Evolutionary conservation across 2,329 filamentous ascomycete genomes (phyloP).

Genomic region (Colletotrichum plurivorum): DNA sequence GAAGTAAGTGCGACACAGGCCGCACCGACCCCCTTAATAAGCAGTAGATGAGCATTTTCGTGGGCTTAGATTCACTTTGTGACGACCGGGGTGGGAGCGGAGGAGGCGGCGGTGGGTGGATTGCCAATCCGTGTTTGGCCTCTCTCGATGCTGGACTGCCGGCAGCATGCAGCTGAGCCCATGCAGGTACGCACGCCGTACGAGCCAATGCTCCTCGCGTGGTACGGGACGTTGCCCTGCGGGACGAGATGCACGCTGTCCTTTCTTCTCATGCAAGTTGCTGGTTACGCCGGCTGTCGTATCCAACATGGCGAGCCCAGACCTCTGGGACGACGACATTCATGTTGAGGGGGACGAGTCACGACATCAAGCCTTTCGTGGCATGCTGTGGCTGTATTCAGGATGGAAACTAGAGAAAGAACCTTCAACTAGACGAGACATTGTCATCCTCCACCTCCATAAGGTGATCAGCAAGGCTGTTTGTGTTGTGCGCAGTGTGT

Average conservation of each 20-base stretch:
- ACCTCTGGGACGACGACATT: neutral
- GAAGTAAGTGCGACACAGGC: neutral
- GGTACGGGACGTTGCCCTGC: neutral
- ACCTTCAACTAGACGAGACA: neutral
- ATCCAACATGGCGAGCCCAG: neutral
- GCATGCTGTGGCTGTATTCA: neutral
- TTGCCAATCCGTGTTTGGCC: neutral
- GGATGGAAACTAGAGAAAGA: neutral
- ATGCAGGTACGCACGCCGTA: conserved; percentile 27
- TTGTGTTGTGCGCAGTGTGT: neutral
- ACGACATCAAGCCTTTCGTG: neutral
- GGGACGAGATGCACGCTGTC: neutral
- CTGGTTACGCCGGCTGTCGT: conserved; percentile 8
- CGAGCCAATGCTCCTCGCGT: neutral
- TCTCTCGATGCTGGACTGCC: neutral
- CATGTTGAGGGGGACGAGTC: neutral
- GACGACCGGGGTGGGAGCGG: neutral
- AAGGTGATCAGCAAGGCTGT: neutral
- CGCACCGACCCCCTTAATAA: conserved; percentile 13
- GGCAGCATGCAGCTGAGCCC: conserved; percentile 29
- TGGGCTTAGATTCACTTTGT: neutral
- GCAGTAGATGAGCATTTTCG: neutral
- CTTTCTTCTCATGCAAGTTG: conserved; percentile 8
- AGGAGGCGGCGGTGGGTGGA: neutral
- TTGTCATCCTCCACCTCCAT: neutral